Conservation (phyloP, 257 asterid genomes). For the Nicotiana benthamiana region DNA sequence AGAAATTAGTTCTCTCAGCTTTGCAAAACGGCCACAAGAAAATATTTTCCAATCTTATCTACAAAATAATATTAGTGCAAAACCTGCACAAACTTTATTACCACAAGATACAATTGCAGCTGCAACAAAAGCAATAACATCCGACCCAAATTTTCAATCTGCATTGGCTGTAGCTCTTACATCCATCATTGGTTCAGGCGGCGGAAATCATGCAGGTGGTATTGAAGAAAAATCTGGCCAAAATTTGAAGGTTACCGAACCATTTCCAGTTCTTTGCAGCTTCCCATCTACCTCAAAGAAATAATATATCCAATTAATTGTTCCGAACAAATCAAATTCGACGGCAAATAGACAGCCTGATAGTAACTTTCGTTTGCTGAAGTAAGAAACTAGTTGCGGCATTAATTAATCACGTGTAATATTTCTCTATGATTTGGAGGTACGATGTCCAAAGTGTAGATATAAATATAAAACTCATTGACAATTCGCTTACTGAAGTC, state of each 20-base stretch:
- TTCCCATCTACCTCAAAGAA: conserved; percentile 37
- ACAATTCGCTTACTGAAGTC: not conserved
- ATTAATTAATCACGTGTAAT: not conserved
- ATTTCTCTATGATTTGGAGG: not conserved
- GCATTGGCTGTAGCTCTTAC: conserved; percentile 85
- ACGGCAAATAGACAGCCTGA: conserved; percentile 17
- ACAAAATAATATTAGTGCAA: conserved; percentile 19
- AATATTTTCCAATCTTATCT: conserved; percentile 44
- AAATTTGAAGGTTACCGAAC: conserved; percentile 18
- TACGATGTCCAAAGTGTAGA: not conserved
- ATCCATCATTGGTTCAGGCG: conserved; percentile 47
- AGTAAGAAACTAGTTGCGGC: not conserved
- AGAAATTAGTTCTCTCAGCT: conserved; percentile 33
- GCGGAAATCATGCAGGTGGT: conserved; percentile 5
- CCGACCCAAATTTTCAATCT: conserved; percentile 81
- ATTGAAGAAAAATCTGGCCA: conserved; percentile 25
- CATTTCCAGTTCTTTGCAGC: conserved; percentile 37
- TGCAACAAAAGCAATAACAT: conserved; percentile 81
- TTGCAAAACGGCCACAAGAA: conserved; percentile 50
- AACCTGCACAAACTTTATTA: conserved; percentile 29
- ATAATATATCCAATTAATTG: conserved; percentile 21
- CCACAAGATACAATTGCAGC: conserved; percentile 73
- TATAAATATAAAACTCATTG: not conserved
- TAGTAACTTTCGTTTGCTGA: not conserved
- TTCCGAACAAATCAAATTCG: too few relatives aligned